Percentiles rank a stretch among this genome's conserved stretches.
Evolutionary conservation across 2,329 filamentous ascomycete genomes (phyloP).

Genomic region (Colletotrichum tropicale): DNA sequence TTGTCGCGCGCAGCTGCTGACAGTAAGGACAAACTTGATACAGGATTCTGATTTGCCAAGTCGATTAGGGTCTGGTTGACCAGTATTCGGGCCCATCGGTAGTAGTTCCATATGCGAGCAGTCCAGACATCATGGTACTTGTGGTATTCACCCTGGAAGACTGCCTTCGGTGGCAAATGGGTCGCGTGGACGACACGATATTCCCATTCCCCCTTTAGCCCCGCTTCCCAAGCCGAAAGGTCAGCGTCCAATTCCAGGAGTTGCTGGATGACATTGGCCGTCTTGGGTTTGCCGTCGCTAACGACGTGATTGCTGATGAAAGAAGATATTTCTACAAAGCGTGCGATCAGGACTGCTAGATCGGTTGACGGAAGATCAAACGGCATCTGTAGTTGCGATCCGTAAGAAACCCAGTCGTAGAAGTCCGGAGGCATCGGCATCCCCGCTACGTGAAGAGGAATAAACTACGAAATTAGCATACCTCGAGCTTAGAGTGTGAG

Average conservation of each 20-base stretch:
- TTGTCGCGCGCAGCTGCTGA: conserved; percentile 31
- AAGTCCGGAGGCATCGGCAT: conserved; percentile 44
- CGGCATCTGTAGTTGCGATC: conserved; percentile 35
- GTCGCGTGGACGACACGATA: conserved; percentile 36
- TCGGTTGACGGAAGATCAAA: conserved; percentile 44
- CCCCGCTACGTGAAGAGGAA: conserved; percentile 45
- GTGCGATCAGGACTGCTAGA: conserved; percentile 43
- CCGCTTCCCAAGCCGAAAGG: conserved; percentile 43
- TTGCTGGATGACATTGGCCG: conserved; percentile 39
- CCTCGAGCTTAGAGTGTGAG: background rate
- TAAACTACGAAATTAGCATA: conserved; percentile 38
- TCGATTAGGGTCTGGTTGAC: conserved; percentile 54
- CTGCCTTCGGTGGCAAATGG: conserved; percentile 40
- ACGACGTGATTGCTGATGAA: conserved; percentile 36
- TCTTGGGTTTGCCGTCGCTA: conserved; percentile 40
- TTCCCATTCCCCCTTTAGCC: conserved; percentile 38
- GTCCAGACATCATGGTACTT: conserved; percentile 58
- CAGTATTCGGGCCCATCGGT: conserved; percentile 62
- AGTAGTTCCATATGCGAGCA: conserved; percentile 63
- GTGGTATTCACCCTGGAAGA: conserved; percentile 60
- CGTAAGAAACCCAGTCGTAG: conserved; percentile 47
- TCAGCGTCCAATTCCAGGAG: conserved; percentile 43
- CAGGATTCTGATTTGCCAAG: conserved; percentile 40
- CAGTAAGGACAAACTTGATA: conserved; percentile 37
- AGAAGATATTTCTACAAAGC: conserved; percentile 43